Evolutionary conservation across 176 grass and related monocot genomes (phyloP), one percentile per base, ranked within the genome.

Genomic region (Triticum timopheevii): DNA sequence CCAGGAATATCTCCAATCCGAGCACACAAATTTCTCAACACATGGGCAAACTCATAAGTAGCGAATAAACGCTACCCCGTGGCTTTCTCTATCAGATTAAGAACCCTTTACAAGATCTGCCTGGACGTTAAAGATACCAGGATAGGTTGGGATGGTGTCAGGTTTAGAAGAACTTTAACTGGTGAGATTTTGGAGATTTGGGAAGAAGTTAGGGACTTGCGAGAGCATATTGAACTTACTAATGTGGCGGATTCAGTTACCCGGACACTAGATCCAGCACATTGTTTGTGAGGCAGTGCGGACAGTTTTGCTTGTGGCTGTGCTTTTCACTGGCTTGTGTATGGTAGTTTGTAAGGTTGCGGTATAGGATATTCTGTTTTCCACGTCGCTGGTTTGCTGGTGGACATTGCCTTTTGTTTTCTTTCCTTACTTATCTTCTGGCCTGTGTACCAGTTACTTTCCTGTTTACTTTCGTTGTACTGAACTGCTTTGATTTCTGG

Each of bases 21-120:
- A 17, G 33, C 23, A 31, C 65, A 89, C 36, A 35, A 85, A 80
- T 19, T 79, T 36, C 54, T 73, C 28, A 23, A 73, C 28, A 56
- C 25, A 65, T 11, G 39, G 15, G 22, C 54, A 38, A 85, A 85
- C 30, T 74, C 28, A 73, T 74, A 49, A 79, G 39, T 9, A 47
- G 10, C 45, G 20, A 36, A 56, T 17, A 58, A 58, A 58, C 19
- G 7, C 54, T 17, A 52, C 56, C 20, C 6, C 4, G 56, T 59
- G 56, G 56, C 56, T 59, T 59, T 59, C 56, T 59, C 56, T 59
- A 59, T 59, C 56, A 59, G 56, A 22, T 59, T 59, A 59, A 59
- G 19, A 59, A 59, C 56, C 56, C 7, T 59, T 59, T 59, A 59
- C 56, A 59, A 59, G 56, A 59, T 59, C 54, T 58, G 17, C 54